phyloP scores from a whole-genome alignment of 352 stramenopile species.

The Lagenidium giganteum region DNA sequence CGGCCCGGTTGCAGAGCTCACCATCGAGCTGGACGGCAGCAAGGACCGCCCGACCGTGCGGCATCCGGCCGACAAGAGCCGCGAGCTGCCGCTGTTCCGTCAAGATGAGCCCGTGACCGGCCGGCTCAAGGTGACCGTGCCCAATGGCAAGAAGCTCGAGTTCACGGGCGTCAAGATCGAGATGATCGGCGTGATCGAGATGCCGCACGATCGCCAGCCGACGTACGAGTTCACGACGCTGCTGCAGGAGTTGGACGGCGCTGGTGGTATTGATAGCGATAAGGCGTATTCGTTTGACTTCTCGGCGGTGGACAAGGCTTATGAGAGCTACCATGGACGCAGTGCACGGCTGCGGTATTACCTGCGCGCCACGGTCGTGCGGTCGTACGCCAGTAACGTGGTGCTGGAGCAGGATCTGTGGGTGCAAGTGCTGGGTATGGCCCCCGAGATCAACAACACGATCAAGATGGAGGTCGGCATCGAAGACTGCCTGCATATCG shows the following conservation, averaged over 20 bases:
- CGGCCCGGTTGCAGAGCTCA: conserved; percentile 32
- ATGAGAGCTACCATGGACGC: conserved; percentile 96
- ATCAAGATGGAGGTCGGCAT: conserved; percentile 99
- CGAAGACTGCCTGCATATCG: conserved; percentile 99
- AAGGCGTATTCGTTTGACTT: conserved; percentile 92
- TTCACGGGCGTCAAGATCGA: conserved; percentile 96
- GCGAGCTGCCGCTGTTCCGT: conserved; percentile 47
- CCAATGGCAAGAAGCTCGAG: conserved; percentile 91
- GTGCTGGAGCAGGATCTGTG: conserved; percentile 93
- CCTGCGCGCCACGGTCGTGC: conserved; percentile 89
- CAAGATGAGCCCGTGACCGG: conserved; percentile 60
- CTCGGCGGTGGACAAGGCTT: conserved; percentile 89
- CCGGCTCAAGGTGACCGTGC: conserved; percentile 60
- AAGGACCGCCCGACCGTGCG: conserved; percentile 21
- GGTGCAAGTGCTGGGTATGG: conserved; percentile 68
- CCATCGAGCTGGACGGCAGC: conserved; percentile 28
- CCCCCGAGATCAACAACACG: conserved; percentile 83
- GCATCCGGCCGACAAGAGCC: conserved; percentile 21
- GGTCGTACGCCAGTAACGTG: conserved; percentile 89
- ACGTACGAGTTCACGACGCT: conserved; percentile 93
- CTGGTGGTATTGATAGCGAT: conserved; percentile 49
- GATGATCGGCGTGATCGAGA: conserved; percentile 93
- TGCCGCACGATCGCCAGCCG: conserved; percentile 71
- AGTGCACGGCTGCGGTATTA: conserved; percentile 97
- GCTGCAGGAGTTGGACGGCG: conserved; percentile 84